A percentile compares a stretch with the other conserved stretches of the same genome.
Conservation (phyloP, 2,329 filamentous ascomycete genomes). For the Massarina eburnea region DNA sequence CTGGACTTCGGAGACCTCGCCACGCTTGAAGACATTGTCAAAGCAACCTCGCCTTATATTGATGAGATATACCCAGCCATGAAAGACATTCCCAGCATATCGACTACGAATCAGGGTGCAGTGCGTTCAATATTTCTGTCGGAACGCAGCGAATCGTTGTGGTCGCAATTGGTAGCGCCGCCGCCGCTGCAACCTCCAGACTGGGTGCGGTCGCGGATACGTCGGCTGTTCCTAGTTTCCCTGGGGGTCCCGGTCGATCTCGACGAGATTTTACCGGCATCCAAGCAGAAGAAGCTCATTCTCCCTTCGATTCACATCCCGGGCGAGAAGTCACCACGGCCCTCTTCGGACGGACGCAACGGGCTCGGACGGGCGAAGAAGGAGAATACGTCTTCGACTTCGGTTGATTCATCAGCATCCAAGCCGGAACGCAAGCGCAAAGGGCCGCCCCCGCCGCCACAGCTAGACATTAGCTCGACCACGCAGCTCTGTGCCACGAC, state of each 20-base stretch:
- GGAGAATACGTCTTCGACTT: conserved; percentile 42
- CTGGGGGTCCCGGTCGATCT: conserved; percentile 94
- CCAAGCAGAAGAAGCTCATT: conserved; percentile 96
- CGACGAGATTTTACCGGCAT: conserved; percentile 94
- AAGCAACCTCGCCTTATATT: conserved; percentile 67
- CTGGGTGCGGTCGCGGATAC: conserved; percentile 95
- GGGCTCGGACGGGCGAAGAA: conserved; percentile 42
- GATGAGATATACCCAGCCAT: conserved; percentile 57
- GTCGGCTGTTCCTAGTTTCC: conserved; percentile 91
- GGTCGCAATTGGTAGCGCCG: conserved; percentile 94
- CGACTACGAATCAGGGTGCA: conserved; percentile 29
- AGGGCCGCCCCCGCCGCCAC: conserved; percentile 69
- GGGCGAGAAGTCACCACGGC: conserved; percentile 40
- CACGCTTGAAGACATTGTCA: conserved; percentile 59
- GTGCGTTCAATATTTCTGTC: conserved; percentile 62
- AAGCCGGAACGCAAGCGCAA: conserved; percentile 49
- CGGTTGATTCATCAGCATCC: conserved; percentile 40
- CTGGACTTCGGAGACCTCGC: conserved; percentile 67
- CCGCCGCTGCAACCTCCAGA: conserved; percentile 94
- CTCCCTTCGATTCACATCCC: conserved; percentile 71
- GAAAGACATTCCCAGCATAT: conserved; percentile 48
- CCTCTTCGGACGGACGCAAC: conserved; percentile 42
- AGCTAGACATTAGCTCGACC: conserved; percentile 77
- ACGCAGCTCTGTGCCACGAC: conserved; percentile 81
- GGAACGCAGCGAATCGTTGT: conserved; percentile 83